Evolutionary conservation across 345 rosid genomes (phyloP).

Genomic region (Brassica nigra): DNA sequence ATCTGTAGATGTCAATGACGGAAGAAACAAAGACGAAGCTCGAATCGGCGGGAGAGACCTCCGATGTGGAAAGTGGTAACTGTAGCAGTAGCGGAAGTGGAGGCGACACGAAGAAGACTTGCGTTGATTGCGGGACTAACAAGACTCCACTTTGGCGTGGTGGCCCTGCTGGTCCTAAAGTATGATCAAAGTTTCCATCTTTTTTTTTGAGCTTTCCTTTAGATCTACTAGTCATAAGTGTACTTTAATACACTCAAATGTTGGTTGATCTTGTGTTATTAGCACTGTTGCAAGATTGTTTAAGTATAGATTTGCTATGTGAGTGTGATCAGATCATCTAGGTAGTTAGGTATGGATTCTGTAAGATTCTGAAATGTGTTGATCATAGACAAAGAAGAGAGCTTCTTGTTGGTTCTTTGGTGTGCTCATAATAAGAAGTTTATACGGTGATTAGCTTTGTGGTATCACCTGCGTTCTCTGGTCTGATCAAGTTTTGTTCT

Average conservation of each 20-base stretch:
- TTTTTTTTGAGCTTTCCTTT: background rate
- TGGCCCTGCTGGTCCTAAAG: slow-evolving; percentile 99
- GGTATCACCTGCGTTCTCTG: background rate
- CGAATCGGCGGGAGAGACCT: slow-evolving; percentile 37
- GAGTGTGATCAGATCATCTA: background rate
- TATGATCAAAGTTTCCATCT: slow-evolving; percentile 1
- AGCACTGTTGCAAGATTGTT: background rate
- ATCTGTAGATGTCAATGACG: slow-evolving; percentile 33
- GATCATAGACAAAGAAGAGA: background rate
- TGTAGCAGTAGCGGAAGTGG: slow-evolving; percentile 43
- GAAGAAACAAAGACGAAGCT: slow-evolving; percentile 32
- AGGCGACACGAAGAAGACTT: slow-evolving; percentile 59
- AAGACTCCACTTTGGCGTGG: slow-evolving; percentile 98
- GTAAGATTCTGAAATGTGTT: background rate
- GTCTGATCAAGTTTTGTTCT: slow-evolving; percentile 6
- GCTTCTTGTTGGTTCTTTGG: background rate
- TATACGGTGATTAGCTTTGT: background rate
- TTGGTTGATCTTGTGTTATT: slow-evolving; percentile 7
- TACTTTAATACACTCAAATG: background rate
- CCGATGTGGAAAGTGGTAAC: slow-evolving; percentile 40
- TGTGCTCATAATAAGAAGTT: background rate
- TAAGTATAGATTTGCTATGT: background rate
- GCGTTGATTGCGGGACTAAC: slow-evolving; percentile 90
- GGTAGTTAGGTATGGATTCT: background rate
- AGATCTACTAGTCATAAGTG: slow-evolving; percentile 29